A percentile compares a stretch with the other conserved stretches of the same genome.
Evolutionary conservation across 192 early-diverging fungal genomes (phyloP).

Genomic region (Physocladia obscura): DNA sequence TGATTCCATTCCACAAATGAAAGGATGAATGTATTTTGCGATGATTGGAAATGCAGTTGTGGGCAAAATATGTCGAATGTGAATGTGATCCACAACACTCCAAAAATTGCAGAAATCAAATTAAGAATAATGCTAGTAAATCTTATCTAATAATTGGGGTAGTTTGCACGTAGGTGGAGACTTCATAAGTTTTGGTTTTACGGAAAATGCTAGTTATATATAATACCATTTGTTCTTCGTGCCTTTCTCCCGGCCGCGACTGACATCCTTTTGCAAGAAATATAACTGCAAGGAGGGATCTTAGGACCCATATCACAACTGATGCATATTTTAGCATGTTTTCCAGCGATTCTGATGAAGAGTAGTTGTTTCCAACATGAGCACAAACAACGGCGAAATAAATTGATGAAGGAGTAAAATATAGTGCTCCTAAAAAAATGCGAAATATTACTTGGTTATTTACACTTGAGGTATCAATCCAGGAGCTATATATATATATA

Average conservation of each 20-base stretch:
- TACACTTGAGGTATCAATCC: not conserved
- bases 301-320: constrained; percentile 7
- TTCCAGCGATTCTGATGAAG: not conserved
- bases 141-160: not conserved
- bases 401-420: not conserved
- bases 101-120: not conserved
- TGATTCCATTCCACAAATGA: constrained; percentile 8
- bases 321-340: constrained; percentile 17
- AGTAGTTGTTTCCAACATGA: constrained; percentile 14
- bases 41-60: constrained; percentile 14
- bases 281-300: not conserved
- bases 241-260: not conserved
- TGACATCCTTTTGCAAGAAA: not conserved
- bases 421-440: not conserved
- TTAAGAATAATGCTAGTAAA: not conserved
- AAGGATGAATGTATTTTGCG: not conserved
- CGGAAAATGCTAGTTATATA: not conserved
- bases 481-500: not conserved
- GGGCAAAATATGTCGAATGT: constrained; percentile 26
- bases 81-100: constrained; percentile 6
- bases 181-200: not conserved
- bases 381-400: constrained; percentile 6
- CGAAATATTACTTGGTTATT: not conserved
- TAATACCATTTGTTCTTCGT: not conserved
- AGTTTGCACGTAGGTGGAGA: not conserved